Base-by-base conservation (phyloP, 164 flowering plant species). In the Umbilicus rupestris region DNA sequence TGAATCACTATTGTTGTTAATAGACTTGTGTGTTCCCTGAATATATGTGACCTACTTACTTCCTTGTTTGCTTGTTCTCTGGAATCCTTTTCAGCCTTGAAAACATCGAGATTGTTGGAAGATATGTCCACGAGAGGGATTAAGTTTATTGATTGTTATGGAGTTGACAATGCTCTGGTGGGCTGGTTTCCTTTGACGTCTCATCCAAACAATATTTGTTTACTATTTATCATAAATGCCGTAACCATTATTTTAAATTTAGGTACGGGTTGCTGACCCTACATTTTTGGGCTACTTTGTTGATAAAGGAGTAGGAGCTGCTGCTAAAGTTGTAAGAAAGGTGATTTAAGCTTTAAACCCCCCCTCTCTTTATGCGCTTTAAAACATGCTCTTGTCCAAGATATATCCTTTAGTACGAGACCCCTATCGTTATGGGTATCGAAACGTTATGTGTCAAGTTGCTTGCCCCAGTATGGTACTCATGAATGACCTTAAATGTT, bases 281-380 rank as follows among this genome's bases (percentile, higher is more conserved):
- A 82, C 90, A 50, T 92, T 92, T 79, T 72, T 95, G 78, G 99
- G 99, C 62, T 95, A 85, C 75, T 95, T 95, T 73, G 85, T 92
- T 66, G 97, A 95, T 66, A 90, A 83, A 82, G 92, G 97, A 60
- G 97, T 81, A 62, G 77, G 83, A 64, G 81, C 99, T 63, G 97
- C 97, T 50, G 98, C 99, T 22, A 95, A 95, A 85, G 99, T 95
- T 78, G 99, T 95, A 28, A 85, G 92, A n/a, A 95, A 95, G 99
- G 99, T 94, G 76, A n/a, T 65, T 24, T 72, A 46, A 63, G 35
- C 30, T 33, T 68, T 45, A 26, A n/a, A n/a, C n/a, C n/a, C n/a
- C n/a, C n/a, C n/a, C n/a, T n/a, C n/a, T n/a, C n/a, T n/a, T n/a
- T n/a, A n/a, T n/a, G n/a, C n/a, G n/a, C n/a, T n/a, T n/a, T 39